Base-by-base conservation (phyloP, 1,284 basidiomycete species). In the Heterobasidion irregulare region DNA sequence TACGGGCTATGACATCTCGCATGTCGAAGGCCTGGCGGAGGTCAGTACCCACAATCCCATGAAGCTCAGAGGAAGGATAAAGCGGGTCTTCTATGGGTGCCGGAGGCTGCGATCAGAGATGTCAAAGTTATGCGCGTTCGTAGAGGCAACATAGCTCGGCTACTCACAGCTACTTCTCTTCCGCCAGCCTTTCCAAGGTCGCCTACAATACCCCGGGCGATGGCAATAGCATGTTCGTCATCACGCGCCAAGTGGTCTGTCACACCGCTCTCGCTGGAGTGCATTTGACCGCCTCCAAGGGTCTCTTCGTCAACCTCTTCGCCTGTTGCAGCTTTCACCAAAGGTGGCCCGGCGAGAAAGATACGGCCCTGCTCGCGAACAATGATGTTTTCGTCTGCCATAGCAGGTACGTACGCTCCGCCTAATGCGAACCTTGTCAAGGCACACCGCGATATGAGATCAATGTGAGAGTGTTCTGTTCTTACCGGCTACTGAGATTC, bases 331-430 rank as follows among this genome's bases (percentile, higher is more conserved):
- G 94, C 95, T 67, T 94, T 95, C 58, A 98, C 94, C 4, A 98
- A 78, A 3, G 94, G 94, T 13, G 95, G 95, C 0, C 94, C 95
- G 13, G 94, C 94, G n/a, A 98, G 78, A 74, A 97, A 98, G 63
- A 98, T 97, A 47, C 83, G 87, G 0, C 95, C 94, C 74, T 97
- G 94, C 58, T 95, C 89, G 57, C 85, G 82, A 49, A 98, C 95
- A 61, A 97, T 98, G 65, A 98, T 86, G 59, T 94, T 97, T 69
- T 95, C 90, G 65, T 98, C 94, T 1, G 93, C 92, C 92, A 98
- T 96, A 2, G 94, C 93, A 34, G 94, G 94, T 47, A 97, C 92
- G 70, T 98, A 97, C 12, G 91, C 91, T 55, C 92, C 92, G 55
- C 80, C 88, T 62, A 94, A 94, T 33, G 26, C 26, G 26, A 26